Evolutionary conservation across 768 basidiomycete genomes (phyloP), one percentile per base, ranked within the genome.

Genomic region (Crepidotus variabilis): DNA sequence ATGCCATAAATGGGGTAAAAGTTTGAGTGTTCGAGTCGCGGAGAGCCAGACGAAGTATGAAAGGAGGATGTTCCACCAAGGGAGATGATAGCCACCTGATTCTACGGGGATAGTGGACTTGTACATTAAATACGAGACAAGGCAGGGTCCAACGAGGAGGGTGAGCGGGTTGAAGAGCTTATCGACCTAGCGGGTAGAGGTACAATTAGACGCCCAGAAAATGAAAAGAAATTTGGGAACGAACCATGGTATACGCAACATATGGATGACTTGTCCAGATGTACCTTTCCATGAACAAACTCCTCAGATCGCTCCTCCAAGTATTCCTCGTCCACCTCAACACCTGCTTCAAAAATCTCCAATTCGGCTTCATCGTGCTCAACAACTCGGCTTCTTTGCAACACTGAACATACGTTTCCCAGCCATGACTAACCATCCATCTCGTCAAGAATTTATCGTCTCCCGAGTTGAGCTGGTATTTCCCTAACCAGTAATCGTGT

Each of bases 341-440:
- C 11, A 95, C 94, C 69, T 96, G 94, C 74, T 94, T 94, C 71
- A 95, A 74, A 75, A 96, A 96, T 52, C 91, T 80, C 94, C 93
- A 96, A 73, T 96, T 92, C 23, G 92, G 92, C 72, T 96, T 96
- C 94, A 95, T 98, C 51, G 93, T 95, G 68, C 86, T 89, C 58
- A 94, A 74, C 13, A 95, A 75, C 72, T 95, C 93, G 13, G 86
- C 88, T 72, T 92, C 89, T 68, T 82, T 84, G 76, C 89, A 93
- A 68, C 82, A 84, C 68, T 93, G 92, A 32, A 95, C 90, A 68
- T 92, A 94, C n/a, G 92, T 95, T 69, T 80, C 88, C 94, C 94
- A 96, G 14, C 93, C 92, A 65, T 95, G 93, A 66, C 85, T 87
- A 57, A 96, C 94, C 91, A 95, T 94, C 94, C 94, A 96, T 47